phyloP scores from a whole-genome alignment of 495 filamentous ascomycete genomes.

The Penicillium alfredii region DNA sequence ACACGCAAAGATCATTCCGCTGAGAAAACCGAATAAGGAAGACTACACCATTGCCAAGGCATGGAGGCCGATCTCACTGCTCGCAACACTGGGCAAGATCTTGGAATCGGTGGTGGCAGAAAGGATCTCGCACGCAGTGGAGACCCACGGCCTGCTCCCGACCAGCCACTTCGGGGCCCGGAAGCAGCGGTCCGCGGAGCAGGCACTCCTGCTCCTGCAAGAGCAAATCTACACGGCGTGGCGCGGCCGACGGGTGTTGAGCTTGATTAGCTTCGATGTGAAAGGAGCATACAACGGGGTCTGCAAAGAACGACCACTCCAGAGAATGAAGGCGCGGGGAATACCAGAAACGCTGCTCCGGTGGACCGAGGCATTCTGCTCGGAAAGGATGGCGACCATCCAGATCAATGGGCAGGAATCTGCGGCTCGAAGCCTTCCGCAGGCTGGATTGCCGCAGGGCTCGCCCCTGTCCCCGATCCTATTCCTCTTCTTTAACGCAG shows the following conservation, averaged over 20 bases:
- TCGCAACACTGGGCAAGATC: conserved; percentile 21
- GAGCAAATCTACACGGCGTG: too few relatives aligned
- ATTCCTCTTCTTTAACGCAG: conserved; percentile 28
- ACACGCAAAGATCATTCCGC: conserved; percentile 18
- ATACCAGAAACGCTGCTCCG: too few relatives aligned
- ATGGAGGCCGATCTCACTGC: conserved; percentile 19
- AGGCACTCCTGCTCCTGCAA: conserved; percentile 17
- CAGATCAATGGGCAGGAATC: conserved; percentile 12
- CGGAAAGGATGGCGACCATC: too few relatives aligned
- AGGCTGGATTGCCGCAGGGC: conserved; percentile 14
- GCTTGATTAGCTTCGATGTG: conserved; percentile 35
- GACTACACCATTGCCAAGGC: conserved; percentile 18
- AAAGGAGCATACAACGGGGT: conserved; percentile 40
- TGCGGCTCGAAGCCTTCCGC: conserved; percentile 7
- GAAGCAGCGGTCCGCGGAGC: conserved; percentile 9
- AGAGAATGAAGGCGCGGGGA: conserved; percentile 27
- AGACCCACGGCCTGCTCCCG: conserved; percentile 10
- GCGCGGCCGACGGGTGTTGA: conserved; percentile 18
- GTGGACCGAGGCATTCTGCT: too few relatives aligned
- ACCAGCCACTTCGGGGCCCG: too few relatives aligned
- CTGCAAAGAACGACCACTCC: conserved; percentile 24
- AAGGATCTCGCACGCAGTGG: conserved; percentile 16
- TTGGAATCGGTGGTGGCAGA: conserved; percentile 21
- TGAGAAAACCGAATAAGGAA: conserved; percentile 25
- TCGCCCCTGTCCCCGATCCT: conserved; percentile 24